Conservation (phyloP, 2,329 filamentous ascomycete species). For the Ambrosiella xylebori region DNA sequence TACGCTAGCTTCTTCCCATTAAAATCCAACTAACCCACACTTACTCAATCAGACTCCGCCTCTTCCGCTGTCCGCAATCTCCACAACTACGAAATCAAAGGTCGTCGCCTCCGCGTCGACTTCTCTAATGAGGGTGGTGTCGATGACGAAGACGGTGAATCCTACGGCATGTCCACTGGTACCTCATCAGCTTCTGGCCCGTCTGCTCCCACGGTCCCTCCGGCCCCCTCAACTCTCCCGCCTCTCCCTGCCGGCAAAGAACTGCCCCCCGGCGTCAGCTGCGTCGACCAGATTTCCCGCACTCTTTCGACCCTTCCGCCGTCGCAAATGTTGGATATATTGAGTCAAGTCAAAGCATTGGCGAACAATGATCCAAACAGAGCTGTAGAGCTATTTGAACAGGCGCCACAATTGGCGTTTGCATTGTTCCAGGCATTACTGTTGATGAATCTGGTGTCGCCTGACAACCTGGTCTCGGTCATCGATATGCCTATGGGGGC, state of each 20-base stretch:
- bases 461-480: constrained; percentile 63
- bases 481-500: constrained; percentile 36
- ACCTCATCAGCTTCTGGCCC: neutral
- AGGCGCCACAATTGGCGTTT: constrained; percentile 83
- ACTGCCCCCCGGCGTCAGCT: constrained; percentile 64
- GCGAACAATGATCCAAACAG: constrained; percentile 67
- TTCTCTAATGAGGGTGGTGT: constrained; percentile 85
- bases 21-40: neutral
- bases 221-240: constrained; percentile 41
- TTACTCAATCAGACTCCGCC: constrained; percentile 43
- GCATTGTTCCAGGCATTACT: constrained; percentile 90
- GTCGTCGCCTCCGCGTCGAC: constrained; percentile 82
- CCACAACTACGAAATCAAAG: constrained; percentile 91
- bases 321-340: constrained; percentile 77
- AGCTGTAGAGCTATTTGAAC: constrained; percentile 69
- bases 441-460: constrained; percentile 81
- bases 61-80: constrained; percentile 89
- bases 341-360: constrained; percentile 84
- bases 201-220: constrained; percentile 13
- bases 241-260: constrained; percentile 73
- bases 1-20: neutral
- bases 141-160: constrained; percentile 37
- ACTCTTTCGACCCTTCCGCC: constrained; percentile 77
- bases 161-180: constrained; percentile 1
- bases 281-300: constrained; percentile 78